phyloP scores from a whole-genome alignment of 78 protist genomes.

The Dictyostelium capitatum region DNA sequence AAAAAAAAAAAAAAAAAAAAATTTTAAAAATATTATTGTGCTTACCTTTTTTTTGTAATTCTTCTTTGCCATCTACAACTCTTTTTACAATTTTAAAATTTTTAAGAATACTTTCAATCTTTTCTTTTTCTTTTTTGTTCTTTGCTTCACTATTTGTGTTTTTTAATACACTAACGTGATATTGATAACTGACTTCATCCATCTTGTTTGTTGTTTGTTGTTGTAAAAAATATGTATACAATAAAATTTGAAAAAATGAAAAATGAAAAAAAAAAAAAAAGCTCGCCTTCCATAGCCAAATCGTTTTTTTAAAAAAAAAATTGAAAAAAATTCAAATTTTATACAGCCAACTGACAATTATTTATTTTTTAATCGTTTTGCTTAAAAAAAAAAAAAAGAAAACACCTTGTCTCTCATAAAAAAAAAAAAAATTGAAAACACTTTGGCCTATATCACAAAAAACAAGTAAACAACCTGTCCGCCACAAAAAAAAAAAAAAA shows the following conservation, averaged over 20 bases:
- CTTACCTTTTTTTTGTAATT: conserved; percentile 3
- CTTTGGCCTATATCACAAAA: too few species aligned
- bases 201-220: not conserved
- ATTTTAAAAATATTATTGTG: too few species aligned
- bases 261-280: not conserved
- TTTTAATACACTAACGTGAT: not conserved
- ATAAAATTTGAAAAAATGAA: too few species aligned
- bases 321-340: not conserved
- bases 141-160: not conserved
- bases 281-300: too few species aligned
- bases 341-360: too few species aligned
- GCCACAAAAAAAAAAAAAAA: too few species aligned
- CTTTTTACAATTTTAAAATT: not conserved
- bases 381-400: too few species aligned
- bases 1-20: too few species aligned
- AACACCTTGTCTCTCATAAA: too few species aligned
- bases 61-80: not conserved
- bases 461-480: too few species aligned
- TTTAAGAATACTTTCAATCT: not conserved
- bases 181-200: not conserved
- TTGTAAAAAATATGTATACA: not conserved
- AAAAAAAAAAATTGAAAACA: too few species aligned
- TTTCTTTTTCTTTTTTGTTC: not conserved
- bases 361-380: too few species aligned
- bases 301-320: not conserved